Percentiles rank a stretch among this genome's conserved stretches.
Conservation (phyloP, 768 basidiomycete genomes). For the Naematelia encephala region DNA sequence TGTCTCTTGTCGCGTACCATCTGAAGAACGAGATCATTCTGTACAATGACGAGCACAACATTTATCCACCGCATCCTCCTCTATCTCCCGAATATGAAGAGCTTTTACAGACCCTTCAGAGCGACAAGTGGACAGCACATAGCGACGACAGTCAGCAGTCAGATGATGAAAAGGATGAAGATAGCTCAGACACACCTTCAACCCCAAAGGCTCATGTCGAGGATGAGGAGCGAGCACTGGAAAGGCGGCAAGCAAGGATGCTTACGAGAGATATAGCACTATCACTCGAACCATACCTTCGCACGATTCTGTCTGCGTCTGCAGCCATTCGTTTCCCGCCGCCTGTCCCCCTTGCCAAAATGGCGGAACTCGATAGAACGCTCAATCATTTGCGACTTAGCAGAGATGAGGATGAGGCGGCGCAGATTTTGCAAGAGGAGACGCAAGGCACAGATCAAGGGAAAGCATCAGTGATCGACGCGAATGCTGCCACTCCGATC, state of each 20-base stretch:
- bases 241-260: slow-evolving; percentile 20
- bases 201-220: slow-evolving; percentile 2
- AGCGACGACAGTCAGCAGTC: background rate
- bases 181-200: slow-evolving; percentile 3
- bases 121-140: slow-evolving; percentile 38
- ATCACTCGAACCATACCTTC: slow-evolving; percentile 76
- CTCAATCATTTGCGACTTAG: slow-evolving; percentile 66
- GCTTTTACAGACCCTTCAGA: slow-evolving; percentile 21
- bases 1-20: slow-evolving; percentile 88
- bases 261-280: slow-evolving; percentile 67
- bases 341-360: slow-evolving; percentile 77
- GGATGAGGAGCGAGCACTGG: slow-evolving; percentile 22
- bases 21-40: slow-evolving; percentile 74
- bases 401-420: slow-evolving; percentile 76
- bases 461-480: slow-evolving; percentile 5
- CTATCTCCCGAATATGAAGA: slow-evolving; percentile 27
- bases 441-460: slow-evolving; percentile 44
- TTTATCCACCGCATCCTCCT: slow-evolving; percentile 38
- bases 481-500: slow-evolving; percentile 1
- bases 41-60: slow-evolving; percentile 51
- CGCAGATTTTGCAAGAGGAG: slow-evolving; percentile 60
- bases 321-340: slow-evolving; percentile 88
- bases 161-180: background rate
- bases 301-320: slow-evolving; percentile 88
- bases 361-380: slow-evolving; percentile 82